A percentile compares a stretch with the other conserved stretches of the same genome.
Evolutionary conservation across 768 basidiomycete species (phyloP).

Genomic region (Pleurotus djamor): DNA sequence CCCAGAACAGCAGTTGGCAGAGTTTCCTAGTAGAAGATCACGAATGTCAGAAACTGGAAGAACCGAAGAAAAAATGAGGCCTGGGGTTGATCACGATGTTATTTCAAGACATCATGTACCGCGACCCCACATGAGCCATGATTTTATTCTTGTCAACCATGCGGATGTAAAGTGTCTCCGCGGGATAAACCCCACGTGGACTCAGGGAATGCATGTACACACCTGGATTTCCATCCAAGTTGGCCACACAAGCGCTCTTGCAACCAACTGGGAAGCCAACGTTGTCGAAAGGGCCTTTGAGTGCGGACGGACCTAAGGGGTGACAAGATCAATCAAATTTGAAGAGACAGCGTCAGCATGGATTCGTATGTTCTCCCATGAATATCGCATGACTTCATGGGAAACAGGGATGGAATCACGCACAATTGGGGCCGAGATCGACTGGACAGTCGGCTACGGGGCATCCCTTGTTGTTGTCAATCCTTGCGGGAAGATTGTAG

Average conservation of each 20-base stretch:
- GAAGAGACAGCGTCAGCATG: too few species aligned
- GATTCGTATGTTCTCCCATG: too few species aligned
- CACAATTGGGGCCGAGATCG: conserved; percentile 56
- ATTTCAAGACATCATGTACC: not conserved
- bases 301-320: conserved; percentile 38
- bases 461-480: conserved; percentile 49
- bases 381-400: too few species aligned
- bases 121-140: too few species aligned
- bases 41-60: not conserved
- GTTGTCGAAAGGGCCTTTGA: too few species aligned
- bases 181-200: not conserved
- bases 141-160: too few species aligned
- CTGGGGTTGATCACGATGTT: not conserved
- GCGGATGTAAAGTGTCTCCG: not conserved
- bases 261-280: conserved; percentile 45
- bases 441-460: conserved; percentile 46
- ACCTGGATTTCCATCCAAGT: conserved; percentile 27
- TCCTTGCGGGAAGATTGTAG: conserved; percentile 53
- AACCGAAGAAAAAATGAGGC: conserved; percentile 7
- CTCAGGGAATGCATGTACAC: conserved; percentile 3
- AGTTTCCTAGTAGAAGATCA: conserved; percentile 36
- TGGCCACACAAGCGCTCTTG: conserved; percentile 45
- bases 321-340: too few species aligned
- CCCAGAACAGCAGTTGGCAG: conserved; percentile 66
- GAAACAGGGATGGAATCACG: not conserved